Base-by-base conservation (phyloP, 2,329 filamentous ascomycete species). In the Chlorencoelia australis region DNA sequence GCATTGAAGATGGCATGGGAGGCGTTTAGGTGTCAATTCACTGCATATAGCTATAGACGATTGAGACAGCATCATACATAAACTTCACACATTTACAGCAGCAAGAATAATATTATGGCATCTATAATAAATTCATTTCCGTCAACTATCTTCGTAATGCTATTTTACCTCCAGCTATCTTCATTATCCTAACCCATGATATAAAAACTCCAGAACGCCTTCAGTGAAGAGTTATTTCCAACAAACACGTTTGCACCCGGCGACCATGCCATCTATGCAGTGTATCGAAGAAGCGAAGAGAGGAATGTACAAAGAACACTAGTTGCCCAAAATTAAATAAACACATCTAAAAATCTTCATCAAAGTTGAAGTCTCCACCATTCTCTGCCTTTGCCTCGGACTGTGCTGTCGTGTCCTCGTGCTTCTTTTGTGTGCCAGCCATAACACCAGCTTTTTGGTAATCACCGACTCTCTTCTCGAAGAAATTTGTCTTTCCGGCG, bases 391-490 rank as follows among this genome's bases (percentile, higher is more conserved):
- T 66, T 45, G 67, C 59, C 42, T 76, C 65, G 8, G 65, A 59
- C 37, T 66, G 63, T 30, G 60, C 49, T 14, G 57, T 52, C 5
- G 59, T 61, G 7, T 68, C 61, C 14, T 71, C 66, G 46, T 62
- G 60, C 61, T 82, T 79, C 64, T 82, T 81, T 69, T 87, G 87
- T 53, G 80, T 83, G 67, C 83, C 88, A 56, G 81, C 81, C 86
- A 98, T 94, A 63, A 98, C 89, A 70, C 91, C 91, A 24, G 91
- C 88, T 75, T 98, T 98, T 68, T 98, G 91, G 76, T 98, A 98
- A 59, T 98, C 91, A 61, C 82, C 91, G 40, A 98, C 91, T 54
- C 91, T 86, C 83, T 98, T 98, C 82, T 98, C 91, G 62, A 98
- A 98, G 77, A 98, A 98, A 79, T 98, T 98, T 62, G 91, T 98